Percentiles rank a stretch among this genome's conserved stretches.
phyloP scores from a whole-genome alignment of 2,329 filamentous ascomycete species.

The Monosporascus sp. region DNA sequence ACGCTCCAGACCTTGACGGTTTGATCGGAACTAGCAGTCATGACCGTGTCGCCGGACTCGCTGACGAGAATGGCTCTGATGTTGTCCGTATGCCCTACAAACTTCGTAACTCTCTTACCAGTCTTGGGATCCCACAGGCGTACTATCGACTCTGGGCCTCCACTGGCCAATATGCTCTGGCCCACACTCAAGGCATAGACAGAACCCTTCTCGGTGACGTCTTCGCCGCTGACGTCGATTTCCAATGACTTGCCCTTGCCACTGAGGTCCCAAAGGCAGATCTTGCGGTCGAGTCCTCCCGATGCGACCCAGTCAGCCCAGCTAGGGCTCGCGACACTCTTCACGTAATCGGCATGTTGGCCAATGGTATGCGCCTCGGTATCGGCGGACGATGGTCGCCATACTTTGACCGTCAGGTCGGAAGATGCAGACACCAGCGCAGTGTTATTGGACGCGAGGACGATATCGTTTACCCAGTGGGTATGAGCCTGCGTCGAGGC shows the following conservation, averaged over 20 bases:
- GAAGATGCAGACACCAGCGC: slow-evolving; percentile 86
- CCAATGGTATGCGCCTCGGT: slow-evolving; percentile 76
- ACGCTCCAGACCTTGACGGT: slow-evolving; percentile 98
- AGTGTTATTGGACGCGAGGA: slow-evolving; percentile 69
- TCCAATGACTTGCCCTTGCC: slow-evolving; percentile 81
- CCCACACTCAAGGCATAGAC: slow-evolving; percentile 85
- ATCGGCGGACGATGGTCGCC: slow-evolving; percentile 68
- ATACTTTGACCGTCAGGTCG: slow-evolving; percentile 89
- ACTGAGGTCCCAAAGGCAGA: slow-evolving; percentile 89
- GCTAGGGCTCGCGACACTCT: slow-evolving; percentile 76
- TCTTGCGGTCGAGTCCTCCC: slow-evolving; percentile 86
- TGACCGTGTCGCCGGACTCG: slow-evolving; percentile 80
- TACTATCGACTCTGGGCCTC: slow-evolving; percentile 89
- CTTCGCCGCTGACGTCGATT: slow-evolving; percentile 80
- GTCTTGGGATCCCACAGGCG: slow-evolving; percentile 87
- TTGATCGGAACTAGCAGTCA: slow-evolving; percentile 93
- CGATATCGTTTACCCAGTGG: slow-evolving; percentile 94
- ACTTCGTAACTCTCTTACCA: slow-evolving; percentile 88
- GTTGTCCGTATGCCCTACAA: slow-evolving; percentile 94
- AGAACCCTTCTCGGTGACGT: slow-evolving; percentile 83
- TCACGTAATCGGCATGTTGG: slow-evolving; percentile 93
- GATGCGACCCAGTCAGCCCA: slow-evolving; percentile 83
- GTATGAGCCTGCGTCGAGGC: slow-evolving; percentile 71
- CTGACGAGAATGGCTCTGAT: slow-evolving; percentile 88
- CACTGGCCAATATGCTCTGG: slow-evolving; percentile 78